These are phyloP conservation scores for Parathielavia appendiculata DNA, from an alignment of 495 filamentous ascomycete species.

Conservation along the genomic window DNA sequence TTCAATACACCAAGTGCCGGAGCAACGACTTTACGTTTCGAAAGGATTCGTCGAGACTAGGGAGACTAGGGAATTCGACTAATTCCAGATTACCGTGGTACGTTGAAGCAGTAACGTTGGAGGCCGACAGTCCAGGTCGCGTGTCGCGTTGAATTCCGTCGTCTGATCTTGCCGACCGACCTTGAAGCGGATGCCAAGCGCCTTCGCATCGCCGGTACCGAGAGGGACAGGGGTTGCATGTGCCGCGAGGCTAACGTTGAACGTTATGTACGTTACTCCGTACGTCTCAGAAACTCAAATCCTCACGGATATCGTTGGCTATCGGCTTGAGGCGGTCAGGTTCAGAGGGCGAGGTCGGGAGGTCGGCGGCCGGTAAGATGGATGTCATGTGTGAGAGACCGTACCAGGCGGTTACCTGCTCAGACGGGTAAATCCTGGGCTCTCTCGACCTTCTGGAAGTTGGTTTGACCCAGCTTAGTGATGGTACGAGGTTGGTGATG, in stretches of 20 bases:
- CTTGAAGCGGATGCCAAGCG: slow-evolving; percentile 9
- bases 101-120: too few relatives aligned
- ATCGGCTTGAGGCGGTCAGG: not conserved
- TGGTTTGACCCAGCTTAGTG: slow-evolving; percentile 6
- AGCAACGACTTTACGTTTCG: not conserved
- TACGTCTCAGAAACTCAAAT: slow-evolving; percentile 32
- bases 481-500: slow-evolving; percentile 5
- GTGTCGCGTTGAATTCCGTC: slow-evolving; percentile 6
- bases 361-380: not conserved
- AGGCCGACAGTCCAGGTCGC: not conserved
- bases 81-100: too few relatives aligned
- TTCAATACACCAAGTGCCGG: not conserved
- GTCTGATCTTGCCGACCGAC: slow-evolving; percentile 8
- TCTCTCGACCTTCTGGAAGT: slow-evolving; percentile 17
- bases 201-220: slow-evolving; percentile 11
- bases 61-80: too few relatives aligned
- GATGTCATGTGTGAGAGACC: not conserved
- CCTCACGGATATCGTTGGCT: not conserved
- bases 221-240: slow-evolving; percentile 1
- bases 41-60: not conserved
- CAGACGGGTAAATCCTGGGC: slow-evolving; percentile 14
- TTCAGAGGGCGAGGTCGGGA: not conserved
- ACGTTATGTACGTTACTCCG: too few relatives aligned
- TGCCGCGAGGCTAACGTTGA: slow-evolving; percentile 6
- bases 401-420: slow-evolving; percentile 6